Evolutionary conservation across 768 basidiomycete genomes (phyloP).

Genomic region (Pleurotus eryngii): DNA sequence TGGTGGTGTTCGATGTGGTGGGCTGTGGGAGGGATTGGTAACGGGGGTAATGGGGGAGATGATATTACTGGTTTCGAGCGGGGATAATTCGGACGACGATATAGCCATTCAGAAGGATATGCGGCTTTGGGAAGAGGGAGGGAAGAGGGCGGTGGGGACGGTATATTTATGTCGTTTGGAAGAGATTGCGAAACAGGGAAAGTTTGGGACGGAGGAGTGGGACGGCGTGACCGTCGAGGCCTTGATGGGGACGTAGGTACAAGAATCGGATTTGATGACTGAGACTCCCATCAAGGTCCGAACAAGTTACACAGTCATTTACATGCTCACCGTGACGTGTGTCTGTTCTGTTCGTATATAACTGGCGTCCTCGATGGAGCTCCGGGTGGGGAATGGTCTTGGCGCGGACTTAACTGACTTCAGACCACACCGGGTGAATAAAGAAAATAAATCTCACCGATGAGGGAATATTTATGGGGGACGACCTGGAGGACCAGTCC

Average conservation of each 20-base stretch:
- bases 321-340: neutral
- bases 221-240: conserved; percentile 19
- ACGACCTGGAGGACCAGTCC: neutral
- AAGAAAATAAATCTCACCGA: neutral
- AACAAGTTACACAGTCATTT: no score
- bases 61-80: conserved; percentile 21
- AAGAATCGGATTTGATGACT: conserved; percentile 9
- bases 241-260: conserved; percentile 12
- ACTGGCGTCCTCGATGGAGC: neutral
- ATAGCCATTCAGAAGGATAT: conserved; percentile 43
- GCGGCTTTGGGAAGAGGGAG: conserved; percentile 15
- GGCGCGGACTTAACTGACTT: neutral
- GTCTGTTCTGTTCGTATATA: neutral
- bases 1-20: conserved; percentile 21
- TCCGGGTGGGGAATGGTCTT: conserved; percentile 1
- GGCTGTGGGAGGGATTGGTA: conserved; percentile 23
- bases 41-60: conserved; percentile 23
- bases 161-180: conserved; percentile 15
- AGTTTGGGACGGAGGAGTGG: conserved; percentile 12
- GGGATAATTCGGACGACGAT: conserved; percentile 38
- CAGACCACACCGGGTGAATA: neutral
- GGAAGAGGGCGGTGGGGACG: conserved; percentile 20
- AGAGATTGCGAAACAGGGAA: conserved; percentile 12
- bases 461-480: conserved; percentile 1
- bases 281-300: no score